These are phyloP conservation scores for Candida coquimbonensis DNA, from an alignment of 805 yeast genomes.

Conservation along the genomic window DNA sequence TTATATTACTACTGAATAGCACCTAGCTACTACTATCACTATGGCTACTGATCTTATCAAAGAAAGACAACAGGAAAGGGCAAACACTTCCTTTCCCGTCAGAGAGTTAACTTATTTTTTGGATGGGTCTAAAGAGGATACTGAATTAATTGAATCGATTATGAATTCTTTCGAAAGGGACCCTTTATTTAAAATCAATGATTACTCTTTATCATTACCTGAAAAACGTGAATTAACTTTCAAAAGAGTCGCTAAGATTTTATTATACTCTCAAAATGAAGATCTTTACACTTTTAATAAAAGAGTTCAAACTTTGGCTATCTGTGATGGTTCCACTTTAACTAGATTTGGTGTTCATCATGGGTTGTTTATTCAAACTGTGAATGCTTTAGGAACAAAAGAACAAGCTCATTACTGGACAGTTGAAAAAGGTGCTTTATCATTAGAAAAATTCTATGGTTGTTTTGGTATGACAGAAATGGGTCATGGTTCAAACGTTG, in stretches of 20 bases:
- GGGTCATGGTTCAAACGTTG: conserved; percentile 91
- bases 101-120: conserved; percentile 45
- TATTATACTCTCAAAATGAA: conserved; percentile 45
- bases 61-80: conserved; percentile 33
- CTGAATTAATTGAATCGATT: conserved; percentile 37
- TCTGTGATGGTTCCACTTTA: conserved; percentile 69
- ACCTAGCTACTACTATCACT: too few relatives aligned
- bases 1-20: too few relatives aligned
- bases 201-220: conserved; percentile 45
- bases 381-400: conserved; percentile 80
- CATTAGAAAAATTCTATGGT: conserved; percentile 57
- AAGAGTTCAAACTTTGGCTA: conserved; percentile 48
- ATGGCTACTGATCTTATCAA: conserved; percentile 8
- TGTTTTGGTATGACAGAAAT: conserved; percentile 92
- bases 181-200: conserved; percentile 47
- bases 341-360: conserved; percentile 84
- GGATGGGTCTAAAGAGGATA: conserved; percentile 40
- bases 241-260: conserved; percentile 35
- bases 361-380: conserved; percentile 73
- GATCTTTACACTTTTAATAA: conserved; percentile 38
- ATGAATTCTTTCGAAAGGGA: conserved; percentile 59
- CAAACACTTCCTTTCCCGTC: conserved; percentile 32
- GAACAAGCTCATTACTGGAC: conserved; percentile 84
- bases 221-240: conserved; percentile 56
- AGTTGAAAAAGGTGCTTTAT: conserved; percentile 51